Base-by-base conservation (phyloP, 371 early-diverging fungal species). In the Mortierella sp. region DNA sequence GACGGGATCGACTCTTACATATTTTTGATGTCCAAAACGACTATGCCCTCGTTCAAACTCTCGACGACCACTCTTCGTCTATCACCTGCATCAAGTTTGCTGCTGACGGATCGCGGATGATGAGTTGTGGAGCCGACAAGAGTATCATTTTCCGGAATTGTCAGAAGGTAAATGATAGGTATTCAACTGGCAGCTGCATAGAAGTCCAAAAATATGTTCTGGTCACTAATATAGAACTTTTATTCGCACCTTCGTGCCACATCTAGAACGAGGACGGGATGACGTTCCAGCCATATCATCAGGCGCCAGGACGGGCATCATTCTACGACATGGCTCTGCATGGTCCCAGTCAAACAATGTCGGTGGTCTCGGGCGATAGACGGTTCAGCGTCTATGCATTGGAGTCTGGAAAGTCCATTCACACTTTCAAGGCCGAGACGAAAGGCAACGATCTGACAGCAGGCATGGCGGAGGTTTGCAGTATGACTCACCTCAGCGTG, bases 31-130 rank as follows among this genome's bases (percentile, higher is more conserved):
- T 94, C 16, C 76, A 77, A 32, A 88, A 90, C 24, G 71, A 76
- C n/a, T 95, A 92, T 65, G 90, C 92, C 18, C 87, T 96, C 7
- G 84, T 95, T 3, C 96, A 96, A 77, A 96, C 96, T 35, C 87
- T 97, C 29, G 96, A 96, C 74, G 97, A 96, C 74, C 97, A 97
- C 80, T 95, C 97, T 16, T 95, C 96, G 1, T 95, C 97, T 5
- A 94, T 97, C 14, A 96, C 96, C 7, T 90, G 93, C 32, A 93
- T 96, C 60, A 88, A 90, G 43, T 96, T 97, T 77, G 88, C 93
- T 5, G 89, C 91, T 35, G 88, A 91, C 65, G 96, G 96, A 8
- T 83, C 88, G 14, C 88, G 89, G 29, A 87, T 97, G 46, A 90
- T 97, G 68, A 97, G 96, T 80, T 95, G 95, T 81, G 95, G 95